Percentiles rank a stretch among this genome's conserved stretches.
These are phyloP conservation scores for Arthrinium puccinioides DNA, from an alignment of 2,329 filamentous ascomycete species.

Conservation along the genomic window DNA sequence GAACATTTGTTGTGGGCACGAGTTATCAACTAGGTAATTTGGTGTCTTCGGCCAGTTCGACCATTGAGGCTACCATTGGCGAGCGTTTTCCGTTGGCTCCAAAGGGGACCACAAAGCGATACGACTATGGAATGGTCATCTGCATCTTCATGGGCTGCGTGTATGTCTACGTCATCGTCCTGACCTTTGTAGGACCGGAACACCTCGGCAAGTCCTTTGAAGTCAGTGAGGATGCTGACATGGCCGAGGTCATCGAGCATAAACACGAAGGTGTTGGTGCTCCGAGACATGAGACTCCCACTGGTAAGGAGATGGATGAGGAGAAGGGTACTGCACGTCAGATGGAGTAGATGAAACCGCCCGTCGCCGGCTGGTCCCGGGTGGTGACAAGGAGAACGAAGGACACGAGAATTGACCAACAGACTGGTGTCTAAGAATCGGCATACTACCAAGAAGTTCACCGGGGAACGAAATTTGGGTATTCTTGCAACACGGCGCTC, in stretches of 20 bases:
- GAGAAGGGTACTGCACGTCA: constrained; percentile 19
- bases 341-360: constrained; percentile 5
- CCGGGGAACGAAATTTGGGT: too few relatives aligned
- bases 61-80: constrained; percentile 69
- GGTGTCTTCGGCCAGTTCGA: constrained; percentile 60
- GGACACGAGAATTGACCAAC: too few relatives aligned
- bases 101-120: constrained; percentile 42
- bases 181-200: constrained; percentile 58
- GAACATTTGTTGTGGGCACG: constrained; percentile 69
- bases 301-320: constrained; percentile 16
- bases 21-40: constrained; percentile 75
- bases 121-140: constrained; percentile 76
- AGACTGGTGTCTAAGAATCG: too few relatives aligned
- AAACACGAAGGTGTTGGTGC: constrained; percentile 17
- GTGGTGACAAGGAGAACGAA: too few relatives aligned
- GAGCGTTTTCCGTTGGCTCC: constrained; percentile 65
- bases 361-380: neutral
- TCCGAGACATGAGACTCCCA: constrained; percentile 7
- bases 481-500: too few relatives aligned
- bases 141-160: constrained; percentile 89
- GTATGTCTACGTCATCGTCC: constrained; percentile 52
- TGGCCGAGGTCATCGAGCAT: constrained; percentile 36
- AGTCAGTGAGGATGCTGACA: constrained; percentile 39
- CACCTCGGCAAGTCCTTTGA: constrained; percentile 44
- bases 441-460: too few relatives aligned